These are phyloP conservation scores for Solanum pinnatisectum DNA, from an alignment of 257 asterid species.

Conservation along the genomic window DNA sequence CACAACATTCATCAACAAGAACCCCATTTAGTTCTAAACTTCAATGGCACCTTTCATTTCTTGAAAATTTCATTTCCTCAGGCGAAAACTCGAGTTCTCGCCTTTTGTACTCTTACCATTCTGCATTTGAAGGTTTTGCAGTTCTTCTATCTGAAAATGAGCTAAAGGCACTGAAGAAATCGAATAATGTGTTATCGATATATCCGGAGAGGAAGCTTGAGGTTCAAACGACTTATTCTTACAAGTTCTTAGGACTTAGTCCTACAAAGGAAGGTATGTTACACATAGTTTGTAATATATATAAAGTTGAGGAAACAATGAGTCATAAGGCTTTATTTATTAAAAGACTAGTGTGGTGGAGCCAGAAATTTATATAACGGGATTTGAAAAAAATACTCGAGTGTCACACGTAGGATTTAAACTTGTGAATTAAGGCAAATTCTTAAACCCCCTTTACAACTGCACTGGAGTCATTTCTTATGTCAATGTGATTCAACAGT, in stretches of 20 bases:
- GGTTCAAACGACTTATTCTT: slow-evolving; percentile 76
- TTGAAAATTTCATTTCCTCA: slow-evolving; percentile 32
- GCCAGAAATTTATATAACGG: neutral
- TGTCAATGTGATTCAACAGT: neutral
- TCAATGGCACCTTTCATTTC: slow-evolving; percentile 79
- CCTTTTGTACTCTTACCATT: slow-evolving; percentile 66
- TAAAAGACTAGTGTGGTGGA: neutral
- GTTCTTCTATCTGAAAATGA: slow-evolving; percentile 50
- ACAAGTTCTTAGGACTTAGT: slow-evolving; percentile 68
- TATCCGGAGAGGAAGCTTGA: slow-evolving; percentile 49
- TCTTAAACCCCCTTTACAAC: neutral
- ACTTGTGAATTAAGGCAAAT: neutral
- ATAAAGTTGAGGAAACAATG: neutral
- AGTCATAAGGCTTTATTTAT: neutral
- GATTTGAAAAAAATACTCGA: neutral
- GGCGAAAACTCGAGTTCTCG: slow-evolving; percentile 41
- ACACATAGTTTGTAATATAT: neutral
- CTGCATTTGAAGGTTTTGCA: slow-evolving; percentile 83
- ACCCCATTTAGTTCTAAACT: slow-evolving; percentile 34
- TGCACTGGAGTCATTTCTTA: neutral
- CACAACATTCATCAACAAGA: slow-evolving; percentile 29
- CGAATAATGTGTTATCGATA: slow-evolving; percentile 50
- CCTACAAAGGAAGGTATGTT: slow-evolving; percentile 28
- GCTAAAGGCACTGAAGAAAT: slow-evolving; percentile 25
- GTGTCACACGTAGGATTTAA: neutral